Evolutionary conservation across 1,284 basidiomycete genomes (phyloP).

Genomic region (Salmacisia buchloeana): DNA sequence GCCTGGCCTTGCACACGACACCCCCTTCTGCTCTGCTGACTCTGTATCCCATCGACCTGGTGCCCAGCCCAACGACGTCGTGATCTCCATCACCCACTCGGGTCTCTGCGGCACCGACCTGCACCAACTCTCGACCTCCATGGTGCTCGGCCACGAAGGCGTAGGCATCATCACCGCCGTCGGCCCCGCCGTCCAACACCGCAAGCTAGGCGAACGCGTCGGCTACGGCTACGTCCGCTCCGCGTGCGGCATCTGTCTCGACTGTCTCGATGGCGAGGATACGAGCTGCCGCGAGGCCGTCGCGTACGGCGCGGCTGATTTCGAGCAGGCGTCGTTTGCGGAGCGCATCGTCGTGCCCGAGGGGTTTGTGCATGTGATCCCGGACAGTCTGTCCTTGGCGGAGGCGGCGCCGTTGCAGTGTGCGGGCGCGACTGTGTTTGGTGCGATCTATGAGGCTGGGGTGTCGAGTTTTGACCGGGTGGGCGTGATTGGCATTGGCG

Average conservation of each 20-base stretch:
- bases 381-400: constrained; percentile 33
- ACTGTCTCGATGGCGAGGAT: constrained; percentile 39
- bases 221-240: constrained; percentile 47
- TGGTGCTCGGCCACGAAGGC: constrained; percentile 51
- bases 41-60: neutral
- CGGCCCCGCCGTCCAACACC: constrained; percentile 27
- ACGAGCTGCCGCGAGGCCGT: constrained; percentile 34
- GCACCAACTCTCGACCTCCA: constrained; percentile 4
- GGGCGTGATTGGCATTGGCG: constrained; percentile 23
- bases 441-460: constrained; percentile 26
- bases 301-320: constrained; percentile 34
- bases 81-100: constrained; percentile 44
- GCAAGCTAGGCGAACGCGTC: constrained; percentile 42
- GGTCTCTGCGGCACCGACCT: constrained; percentile 45
- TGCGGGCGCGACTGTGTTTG: constrained; percentile 34
- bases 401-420: constrained; percentile 38
- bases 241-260: constrained; percentile 36
- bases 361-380: constrained; percentile 39
- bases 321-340: constrained; percentile 41
- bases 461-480: constrained; percentile 23
- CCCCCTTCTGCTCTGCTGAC: neutral
- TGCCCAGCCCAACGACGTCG: constrained; percentile 27
- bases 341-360: constrained; percentile 41
- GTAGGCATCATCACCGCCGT: constrained; percentile 44
- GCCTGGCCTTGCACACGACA: constrained; percentile 1